Base-by-base conservation (phyloP, 108 stramenopile species). In the Nannochloropsis salina region DNA sequence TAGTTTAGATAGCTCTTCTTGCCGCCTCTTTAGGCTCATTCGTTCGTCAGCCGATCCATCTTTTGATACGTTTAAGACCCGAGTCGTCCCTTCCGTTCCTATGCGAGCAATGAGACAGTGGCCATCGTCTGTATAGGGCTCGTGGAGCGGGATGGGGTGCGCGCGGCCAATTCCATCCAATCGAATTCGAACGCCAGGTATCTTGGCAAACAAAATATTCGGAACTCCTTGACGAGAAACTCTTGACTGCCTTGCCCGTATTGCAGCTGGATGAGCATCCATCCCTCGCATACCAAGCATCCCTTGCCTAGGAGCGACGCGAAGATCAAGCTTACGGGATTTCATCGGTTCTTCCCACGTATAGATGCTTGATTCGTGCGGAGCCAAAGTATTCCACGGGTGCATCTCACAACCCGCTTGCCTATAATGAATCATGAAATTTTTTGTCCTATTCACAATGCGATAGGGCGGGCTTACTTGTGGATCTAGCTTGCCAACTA, bases 331-430 rank as follows among this genome's bases (percentile, higher is more conserved):
- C 83, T 83, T 83, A 41, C 44, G 86, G 20, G 86, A 82, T 40
- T 86, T 43, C n/a, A 89, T 20, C 40, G 89, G 89, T 86, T 89
- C 89, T 45, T 88, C 88, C 88, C 88, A 88, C 20, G 80, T 80
- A 44, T 88, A 88, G 5, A 84, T 85, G 43, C 22, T 74, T 15
- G 61, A 74, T n/a, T 74, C 61, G n/a, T 74, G 42, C 43, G 44
- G 44, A 43, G 22, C 43, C 22, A 45, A 84, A 8, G 22, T 43
- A 44, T 15, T 22, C 42, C 44, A 44, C 8, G 44, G 61, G 8
- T 74, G 61, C 15, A n/a, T n/a, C 61, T 74, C 61, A 74, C 61
- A 74, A n/a, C 61, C 61, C 61, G n/a, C 3, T n/a, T 74, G 61
- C 61, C 61, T 15, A 74, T n/a, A 74, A n/a, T 74, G 8, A 8